Base-by-base conservation (phyloP, 2,329 filamentous ascomycete genomes). In the Trichoderma asperellum region DNA sequence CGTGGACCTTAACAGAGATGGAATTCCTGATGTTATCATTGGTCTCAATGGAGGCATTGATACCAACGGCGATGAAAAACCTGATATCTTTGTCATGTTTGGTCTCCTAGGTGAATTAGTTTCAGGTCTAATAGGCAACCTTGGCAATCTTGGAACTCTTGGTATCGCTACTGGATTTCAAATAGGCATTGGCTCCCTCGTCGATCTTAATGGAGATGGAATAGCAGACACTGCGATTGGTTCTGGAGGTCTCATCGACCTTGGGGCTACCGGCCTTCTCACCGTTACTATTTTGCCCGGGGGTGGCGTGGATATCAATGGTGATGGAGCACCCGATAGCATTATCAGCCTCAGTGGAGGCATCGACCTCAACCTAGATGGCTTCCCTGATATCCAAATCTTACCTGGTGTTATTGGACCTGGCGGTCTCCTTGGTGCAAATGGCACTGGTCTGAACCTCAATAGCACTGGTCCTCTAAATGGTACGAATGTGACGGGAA, bases 161-260 rank as follows among this genome's bases (percentile, higher is more conserved):
- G 58, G 21, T 5, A 18, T 47, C 2, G 58, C 35, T 2, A 10
- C 43, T 24, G 37, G 21, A 14, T 37, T 60, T 8, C 58, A 60
- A 32, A 43, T 57, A n/a, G 66, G 65, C 16, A 37, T 43, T 18
- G 43, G 47, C 4, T 43, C 43, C 16, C 35, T n/a, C 2, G 52
- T 67, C 10, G 63, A 59, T 37, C 27, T 47, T 8, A 67, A 52
- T 16, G 63, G 53, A 29, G 63, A 59, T 55, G 63, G 63, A 16
- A 16, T 56, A 10, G 18, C 35, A 16, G 63, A 67, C 29, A 52
- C 35, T 34, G 14, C 11, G 6, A 27, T 57, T 16, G 35, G 63
- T n/a, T 8, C 18, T n/a, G 52, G 27, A 11, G 61, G 61, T n/a
- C 35, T 34, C 34, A 43, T 64, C 4, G 49, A 64, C n/a, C 12